Percentiles rank a stretch among this genome's conserved stretches.
phyloP scores from a whole-genome alignment of 257 asterid genomes.

The Voacanga thouarsii region DNA sequence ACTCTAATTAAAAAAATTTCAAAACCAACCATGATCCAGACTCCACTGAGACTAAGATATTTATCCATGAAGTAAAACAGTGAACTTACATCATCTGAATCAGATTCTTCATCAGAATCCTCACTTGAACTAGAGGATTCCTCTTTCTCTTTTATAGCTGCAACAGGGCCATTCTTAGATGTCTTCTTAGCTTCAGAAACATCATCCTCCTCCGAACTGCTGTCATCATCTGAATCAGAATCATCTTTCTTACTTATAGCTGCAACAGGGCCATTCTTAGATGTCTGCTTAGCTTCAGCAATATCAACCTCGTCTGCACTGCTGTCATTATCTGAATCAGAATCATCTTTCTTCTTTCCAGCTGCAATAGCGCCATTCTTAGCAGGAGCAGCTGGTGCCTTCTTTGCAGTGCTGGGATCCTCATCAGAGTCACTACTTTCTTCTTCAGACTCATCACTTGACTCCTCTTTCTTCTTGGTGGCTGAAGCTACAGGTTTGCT shows the following conservation, averaged over 20 bases:
- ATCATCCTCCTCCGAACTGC: conserved; percentile 37
- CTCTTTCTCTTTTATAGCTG: conserved; percentile 26
- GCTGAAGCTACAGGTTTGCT: conserved; percentile 9
- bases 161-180: conserved; percentile 14
- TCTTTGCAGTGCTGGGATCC: conserved; percentile 20
- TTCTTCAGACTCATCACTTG: conserved; percentile 19
- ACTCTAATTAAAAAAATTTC: background rate
- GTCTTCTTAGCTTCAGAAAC: too few species aligned
- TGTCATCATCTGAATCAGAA: conserved; percentile 9
- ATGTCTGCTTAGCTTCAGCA: conserved; percentile 27
- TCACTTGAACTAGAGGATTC: conserved; percentile 30
- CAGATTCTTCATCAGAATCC: conserved; percentile 30
- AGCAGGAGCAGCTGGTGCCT: conserved; percentile 11
- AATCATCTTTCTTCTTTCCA: conserved; percentile 30
- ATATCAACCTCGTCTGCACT: conserved; percentile 33
- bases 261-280: conserved; percentile 26
- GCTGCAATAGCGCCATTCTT: conserved; percentile 14
- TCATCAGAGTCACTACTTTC: conserved; percentile 22
- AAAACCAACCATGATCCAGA: background rate
- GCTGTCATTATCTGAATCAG: conserved; percentile 34
- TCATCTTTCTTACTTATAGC: conserved; percentile 19
- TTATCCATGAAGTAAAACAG: background rate
- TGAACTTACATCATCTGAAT: conserved; percentile 18
- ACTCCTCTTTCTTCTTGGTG: conserved; percentile 14
- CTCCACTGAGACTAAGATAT: background rate